Evolutionary conservation across 257 asterid species (phyloP), one percentile per base, ranked within the genome.

Genomic region (Schizonepeta tenuifolia): DNA sequence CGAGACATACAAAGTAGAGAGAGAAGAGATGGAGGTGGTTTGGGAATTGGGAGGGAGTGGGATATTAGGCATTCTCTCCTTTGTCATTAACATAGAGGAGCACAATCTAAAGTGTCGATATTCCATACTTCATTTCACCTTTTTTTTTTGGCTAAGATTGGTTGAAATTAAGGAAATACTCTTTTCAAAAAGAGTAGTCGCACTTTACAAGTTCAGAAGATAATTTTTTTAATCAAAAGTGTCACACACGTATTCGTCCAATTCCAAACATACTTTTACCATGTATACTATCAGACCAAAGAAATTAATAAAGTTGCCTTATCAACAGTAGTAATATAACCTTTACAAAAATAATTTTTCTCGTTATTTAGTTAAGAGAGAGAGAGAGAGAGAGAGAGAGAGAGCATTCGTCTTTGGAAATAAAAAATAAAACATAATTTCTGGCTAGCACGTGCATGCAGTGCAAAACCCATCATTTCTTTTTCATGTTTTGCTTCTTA

Each of bases 21-120:
- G 15, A 24, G 36, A 14, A 28, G 51, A 21, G 22, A 12, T 66
- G 9, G 2, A 1, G 54, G 41, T 51, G 38, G 13, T 57, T 61
- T 54, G 35, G 22, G 53, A 33, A 55, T 61, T 54, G 35, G 22
- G 53, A 33, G 65, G 53, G 44, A 14, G 46, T 44, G 43, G 31
- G 46, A 59, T 58, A 17, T 44, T 46, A 59, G 17, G 62, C 61
- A 60, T 41, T 4, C 4, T 3, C 33, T 40, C 49, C 28, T 44
- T 40, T 33, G 10, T 60, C 66, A 65, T 41, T 53, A 55, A 58
- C 46, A 71, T 17, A 57, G 46, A 69, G 75, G 57, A 70, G 61
- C 78, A 66, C 63, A 74, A 74, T 74, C 70, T 62, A 14, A 61
- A 65, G 49, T 40, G 55, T 57, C 60, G 69, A 66, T 67, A 74